Percentiles rank a stretch among this genome's conserved stretches.
phyloP scores from a whole-genome alignment of 2,329 filamentous ascomycete genomes.

The Colletotrichum siamense region DNA sequence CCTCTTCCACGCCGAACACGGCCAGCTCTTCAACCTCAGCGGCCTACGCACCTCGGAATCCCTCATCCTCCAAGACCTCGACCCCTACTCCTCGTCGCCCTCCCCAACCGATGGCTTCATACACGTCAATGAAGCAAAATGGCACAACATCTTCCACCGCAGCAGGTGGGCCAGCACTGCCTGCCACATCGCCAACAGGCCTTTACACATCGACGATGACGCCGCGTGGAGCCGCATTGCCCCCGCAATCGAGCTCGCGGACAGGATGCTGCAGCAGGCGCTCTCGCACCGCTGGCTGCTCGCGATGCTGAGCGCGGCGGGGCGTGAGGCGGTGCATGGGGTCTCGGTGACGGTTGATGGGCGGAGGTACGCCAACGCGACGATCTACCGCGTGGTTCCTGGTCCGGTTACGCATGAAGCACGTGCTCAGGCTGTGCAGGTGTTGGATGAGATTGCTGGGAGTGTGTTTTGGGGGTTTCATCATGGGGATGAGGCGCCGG shows the following conservation, averaged over 20 bases:
- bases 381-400: neutral
- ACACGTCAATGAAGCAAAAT: neutral
- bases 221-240: neutral
- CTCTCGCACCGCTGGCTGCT: neutral
- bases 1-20: neutral
- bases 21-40: neutral
- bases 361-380: neutral
- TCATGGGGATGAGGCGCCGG: neutral
- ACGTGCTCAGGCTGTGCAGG: neutral
- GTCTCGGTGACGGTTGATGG: neutral
- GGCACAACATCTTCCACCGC: neutral
- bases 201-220: neutral
- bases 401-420: neutral
- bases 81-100: neutral
- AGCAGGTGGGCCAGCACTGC: neutral
- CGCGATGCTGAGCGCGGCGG: neutral
- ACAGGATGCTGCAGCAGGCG: neutral
- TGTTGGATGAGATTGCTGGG: neutral
- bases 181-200: neutral
- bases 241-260: neutral
- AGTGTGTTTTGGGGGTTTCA: conserved; percentile 1
- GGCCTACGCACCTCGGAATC: neutral
- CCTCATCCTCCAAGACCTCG: neutral
- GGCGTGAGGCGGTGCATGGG: neutral
- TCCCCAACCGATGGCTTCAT: neutral